Evolutionary conservation across 192 early-diverging fungal species (phyloP), one percentile per base, ranked within the genome.

Genomic region (Gryganskiella cystojenkinii): DNA sequence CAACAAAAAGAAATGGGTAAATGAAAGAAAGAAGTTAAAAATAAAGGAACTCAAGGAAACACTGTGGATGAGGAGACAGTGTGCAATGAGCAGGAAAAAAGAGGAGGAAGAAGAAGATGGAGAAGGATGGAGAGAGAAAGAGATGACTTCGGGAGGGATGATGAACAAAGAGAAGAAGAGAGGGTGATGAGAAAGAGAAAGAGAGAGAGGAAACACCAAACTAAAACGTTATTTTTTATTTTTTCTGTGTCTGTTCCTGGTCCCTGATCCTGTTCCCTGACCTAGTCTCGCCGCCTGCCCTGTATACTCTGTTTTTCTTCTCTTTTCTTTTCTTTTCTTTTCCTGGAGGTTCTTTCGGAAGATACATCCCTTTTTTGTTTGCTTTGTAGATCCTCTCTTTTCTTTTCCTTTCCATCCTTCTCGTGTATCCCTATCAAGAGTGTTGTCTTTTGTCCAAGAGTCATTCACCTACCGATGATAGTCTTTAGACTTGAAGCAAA

Each of bases 1-100:
- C 37, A 40, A 40, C 37, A 46, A 17, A 54, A 31, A 40, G 11
- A 28, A 17, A 22, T 42, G 59, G 40, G 22, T 50, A 15, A 43
- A n/a, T n/a, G n/a, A 56, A 35, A 31, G 37, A 60, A 47, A 34
- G 56, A 61, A 53, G n/a, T 9, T 45, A 53, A 64, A 47, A 67
- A 20, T 59, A 65, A 53, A 43, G 44, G 45, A 60, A 50, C 56
- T 13, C 37, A 52, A 68, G 64, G 55, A 71, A 53, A 55, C 33
- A 71, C 20, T 33, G 58, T 25, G 37, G 24, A 67, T 17, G 53
- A 50, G 30, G 40, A 52, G 33, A 56, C 44, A 35, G 35, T 34
- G n/a, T n/a, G n/a, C n/a, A n/a, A n/a, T n/a, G n/a, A n/a, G n/a
- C n/a, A 46, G 44, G 43, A 34, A 60, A 13, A n/a, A 35, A 44